Evolutionary conservation across 1,139 yeast genomes (phyloP), one percentile per base, ranked within the genome.

Genomic region (Kodamaea sp.): DNA sequence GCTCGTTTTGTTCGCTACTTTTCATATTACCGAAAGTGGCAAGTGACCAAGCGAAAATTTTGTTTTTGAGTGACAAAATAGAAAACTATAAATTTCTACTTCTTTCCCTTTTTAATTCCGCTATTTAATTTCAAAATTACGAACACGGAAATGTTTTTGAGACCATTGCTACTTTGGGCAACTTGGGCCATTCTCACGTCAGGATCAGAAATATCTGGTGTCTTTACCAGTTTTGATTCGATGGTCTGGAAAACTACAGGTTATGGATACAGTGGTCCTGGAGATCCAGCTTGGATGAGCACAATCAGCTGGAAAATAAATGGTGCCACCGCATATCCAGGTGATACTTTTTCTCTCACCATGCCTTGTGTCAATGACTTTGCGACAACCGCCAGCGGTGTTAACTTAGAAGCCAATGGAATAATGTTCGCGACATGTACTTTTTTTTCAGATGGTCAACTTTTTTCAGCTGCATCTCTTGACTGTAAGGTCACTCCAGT

Each of bases 291-390:
- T 43, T 63, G 67, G 67, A 32, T 40, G 6, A 60, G 59, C 3
- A 43, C 49, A 1, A 38, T 63, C 9, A 38, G 42, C 2, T 64
- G 69, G 68, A 25, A 36, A 2, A 46, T 64, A 7, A 35, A 42
- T n/a, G 58, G 57, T 11, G 25, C 50, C 6, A 38, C 45, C 1
- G 50, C 53, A 4, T 26, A 38, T 2, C 39, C 63, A 0, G 65
- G 66, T n/a, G 68, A 63, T 42, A 61, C 67, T 5, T 62, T 63
- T 46, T 49, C 57, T 1, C 56, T 62, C 37, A 38, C 36, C 24
- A 45, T 64, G 47, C 66, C 66, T 5, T 53, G 63, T 47, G 67
- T 59, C 3, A 62, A 51, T 41, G 59, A 58, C 38, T 59, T 61
- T 35, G 55, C 64, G 7, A 38, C 59, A 22, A 31, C 35, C 7